phyloP scores from a whole-genome alignment of 2,329 filamentous ascomycete genomes.

The Teratosphaeria viscida region DNA sequence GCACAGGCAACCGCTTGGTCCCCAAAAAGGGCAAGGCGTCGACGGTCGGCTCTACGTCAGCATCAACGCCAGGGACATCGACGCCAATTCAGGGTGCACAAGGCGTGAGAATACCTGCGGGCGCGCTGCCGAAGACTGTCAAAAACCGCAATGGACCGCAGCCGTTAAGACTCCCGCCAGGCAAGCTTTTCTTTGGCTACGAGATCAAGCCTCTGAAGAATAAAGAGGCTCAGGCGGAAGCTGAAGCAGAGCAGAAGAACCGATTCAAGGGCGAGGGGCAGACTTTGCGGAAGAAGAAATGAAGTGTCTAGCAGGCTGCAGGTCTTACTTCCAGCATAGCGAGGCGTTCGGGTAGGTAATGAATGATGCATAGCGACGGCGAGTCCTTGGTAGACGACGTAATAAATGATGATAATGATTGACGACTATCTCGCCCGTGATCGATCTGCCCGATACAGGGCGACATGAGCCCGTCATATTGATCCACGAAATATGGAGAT shows the following conservation, averaged over 20 bases:
- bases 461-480: background rate
- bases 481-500: background rate
- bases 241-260: slow-evolving; percentile 54
- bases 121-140: slow-evolving; percentile 29
- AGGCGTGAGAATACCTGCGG: slow-evolving; percentile 40
- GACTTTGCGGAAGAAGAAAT: slow-evolving; percentile 68
- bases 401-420: background rate
- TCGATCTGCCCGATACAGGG: background rate
- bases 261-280: slow-evolving; percentile 59
- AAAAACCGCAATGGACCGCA: slow-evolving; percentile 66
- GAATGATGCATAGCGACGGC: background rate
- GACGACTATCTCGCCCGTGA: background rate
- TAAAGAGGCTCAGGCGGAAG: slow-evolving; percentile 58
- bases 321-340: background rate
- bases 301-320: background rate
- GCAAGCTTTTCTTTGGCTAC: slow-evolving; percentile 95
- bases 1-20: slow-evolving; percentile 70
- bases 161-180: slow-evolving; percentile 70
- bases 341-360: background rate
- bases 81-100: slow-evolving; percentile 51
- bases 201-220: slow-evolving; percentile 82
- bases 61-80: slow-evolving; percentile 16
- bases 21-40: slow-evolving; percentile 65
- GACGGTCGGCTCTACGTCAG: slow-evolving; percentile 39
- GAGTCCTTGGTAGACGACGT: slow-evolving; percentile 11